These are phyloP conservation scores for Peniophora sp. DNA, from an alignment of 1,284 basidiomycete genomes.

Conservation along the genomic window DNA sequence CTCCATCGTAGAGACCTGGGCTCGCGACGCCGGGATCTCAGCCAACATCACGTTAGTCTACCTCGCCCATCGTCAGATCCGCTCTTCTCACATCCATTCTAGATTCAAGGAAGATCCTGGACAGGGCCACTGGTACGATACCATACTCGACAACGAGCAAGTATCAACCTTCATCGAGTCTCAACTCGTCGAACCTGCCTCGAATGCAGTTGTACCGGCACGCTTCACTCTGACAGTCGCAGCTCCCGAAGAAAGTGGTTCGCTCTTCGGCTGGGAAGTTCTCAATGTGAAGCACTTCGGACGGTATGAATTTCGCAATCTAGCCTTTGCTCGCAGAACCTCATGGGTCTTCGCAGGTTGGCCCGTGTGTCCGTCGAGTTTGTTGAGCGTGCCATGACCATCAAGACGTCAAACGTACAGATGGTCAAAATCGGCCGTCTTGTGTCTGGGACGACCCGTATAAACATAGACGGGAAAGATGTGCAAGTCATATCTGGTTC, in stretches of 20 bases:
- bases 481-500: neutral
- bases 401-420: conserved; percentile 34
- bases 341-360: conserved; percentile 17
- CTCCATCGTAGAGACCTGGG: conserved; percentile 48
- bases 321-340: neutral
- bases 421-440: conserved; percentile 26
- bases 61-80: too few relatives aligned
- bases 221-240: conserved; percentile 63
- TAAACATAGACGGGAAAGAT: neutral
- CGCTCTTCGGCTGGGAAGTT: conserved; percentile 60
- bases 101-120: conserved; percentile 63
- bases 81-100: neutral
- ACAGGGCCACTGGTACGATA: conserved; percentile 63
- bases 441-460: neutral
- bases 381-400: conserved; percentile 14
- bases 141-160: conserved; percentile 45
- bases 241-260: conserved; percentile 54
- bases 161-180: conserved; percentile 48
- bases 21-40: conserved; percentile 26
- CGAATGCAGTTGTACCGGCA: conserved; percentile 4
- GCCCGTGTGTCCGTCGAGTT: conserved; percentile 21
- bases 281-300: conserved; percentile 49
- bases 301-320: conserved; percentile 30
- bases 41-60: conserved; percentile 37
- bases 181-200: conserved; percentile 13